Base-by-base conservation (phyloP, 192 early-diverging fungal species). In the Dissophora globulifera region DNA sequence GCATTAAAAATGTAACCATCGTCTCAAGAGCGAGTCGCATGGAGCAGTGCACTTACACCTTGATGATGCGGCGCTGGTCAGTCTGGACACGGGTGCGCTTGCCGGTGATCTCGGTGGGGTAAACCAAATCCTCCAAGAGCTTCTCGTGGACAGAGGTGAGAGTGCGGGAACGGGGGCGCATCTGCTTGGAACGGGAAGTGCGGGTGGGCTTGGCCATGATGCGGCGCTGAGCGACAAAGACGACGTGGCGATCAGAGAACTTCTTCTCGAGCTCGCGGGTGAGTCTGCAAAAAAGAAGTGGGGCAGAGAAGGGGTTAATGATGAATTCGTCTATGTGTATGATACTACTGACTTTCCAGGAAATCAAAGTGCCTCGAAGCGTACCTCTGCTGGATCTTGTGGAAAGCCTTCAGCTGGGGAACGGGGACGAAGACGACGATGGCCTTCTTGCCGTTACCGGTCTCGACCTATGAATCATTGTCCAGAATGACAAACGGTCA, bases 251-350 rank as follows among this genome's bases (percentile, higher is more conserved):
- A 87, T 99, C 97, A 78, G 94, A 94, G 91, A 99, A 97, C 93
- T 99, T 99, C 94, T 99, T 99, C 90, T 99, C 97, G 78, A 99
- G 89, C 89, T 99, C 97, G 82, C 97, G 95, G 78, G 95, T 95
- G 55, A 99, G 92, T 79, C 92, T 87, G 55, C n/a, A n/a, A n/a
- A n/a, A n/a, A n/a, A n/a, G n/a, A n/a, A n/a, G n/a, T n/a, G n/a
- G n/a, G n/a, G n/a, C n/a, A 30, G 52, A 1, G 45, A 29, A 43
- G 25, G 43, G 4, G 43, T 45, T 45, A 45, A n/a, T 45, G 12
- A n/a, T 4, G 9, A n/a, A n/a, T 45, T 45, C n/a, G n/a, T n/a
- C n/a, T n/a, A n/a, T n/a, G n/a, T n/a, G n/a, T n/a, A n/a, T n/a
- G n/a, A n/a, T n/a, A n/a, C n/a, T n/a, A n/a, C n/a, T n/a, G n/a